Base-by-base conservation (phyloP, 2,329 filamentous ascomycete species). In the Tolypocladium sp. region DNA sequence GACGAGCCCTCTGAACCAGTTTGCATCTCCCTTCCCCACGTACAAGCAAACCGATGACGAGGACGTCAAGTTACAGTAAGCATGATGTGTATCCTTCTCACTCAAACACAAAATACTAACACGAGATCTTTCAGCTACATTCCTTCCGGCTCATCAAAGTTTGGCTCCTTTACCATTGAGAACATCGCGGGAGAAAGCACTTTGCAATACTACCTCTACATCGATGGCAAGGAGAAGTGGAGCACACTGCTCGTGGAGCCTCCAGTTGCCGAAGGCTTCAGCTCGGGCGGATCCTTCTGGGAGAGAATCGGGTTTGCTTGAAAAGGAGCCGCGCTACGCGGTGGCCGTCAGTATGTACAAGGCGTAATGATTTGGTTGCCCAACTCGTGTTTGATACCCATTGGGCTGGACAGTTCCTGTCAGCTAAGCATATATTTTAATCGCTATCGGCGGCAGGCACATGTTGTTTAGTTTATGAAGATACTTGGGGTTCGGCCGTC, bases 1-100 rank as follows among this genome's bases (percentile, higher is more conserved):
- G 30, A 92, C 89, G 1, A 94, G 90, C 58, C 94, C 94, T 0
- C 72, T 99, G 57, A 95, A 87, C 70, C 96, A 97, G 81, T 99
- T 99, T 70, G 96, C 94, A 65, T 82, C 94, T 5, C 94, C 94
- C 0, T 76, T 93, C 30, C 82, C 88, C 2, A 93, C 91, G 0
- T 99, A 97, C 73, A 80, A 79, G 64, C 91, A 97, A 73, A 84
- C 82, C 1, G 91, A 95, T 64, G 81, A 87, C 1, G 86, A 92
- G 65, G 94, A 97, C 73, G 84, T 96, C 13, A 82, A 87, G 69
- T 80, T 97, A 63, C 91, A 93, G 85, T 96, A 83, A 77, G 82
- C 49, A 10, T 83, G 22, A n/a, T 30, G 17, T n/a, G 9, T 22
- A 25, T 12, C 15, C 20, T 15, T 37, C 37, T 56, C 12, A 2